Evolutionary conservation across 345 rosid genomes (phyloP).

Genomic region (Geranium rotundifolium): DNA sequence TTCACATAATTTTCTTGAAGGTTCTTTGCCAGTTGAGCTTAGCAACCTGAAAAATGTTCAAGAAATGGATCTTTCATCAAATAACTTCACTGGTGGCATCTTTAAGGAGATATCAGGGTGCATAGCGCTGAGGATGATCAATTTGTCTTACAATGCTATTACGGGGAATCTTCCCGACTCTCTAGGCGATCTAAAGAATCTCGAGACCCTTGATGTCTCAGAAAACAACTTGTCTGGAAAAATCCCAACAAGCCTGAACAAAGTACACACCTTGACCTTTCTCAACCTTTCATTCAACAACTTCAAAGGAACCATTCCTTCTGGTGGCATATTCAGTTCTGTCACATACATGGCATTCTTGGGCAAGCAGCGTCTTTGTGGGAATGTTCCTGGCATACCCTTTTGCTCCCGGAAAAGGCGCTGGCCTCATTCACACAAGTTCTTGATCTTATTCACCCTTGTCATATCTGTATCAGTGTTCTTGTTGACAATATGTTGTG

Average conservation of each 20-base stretch:
- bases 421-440: slow-evolving; percentile 18
- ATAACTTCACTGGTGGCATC: slow-evolving; percentile 31
- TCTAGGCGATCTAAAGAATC: slow-evolving; percentile 30
- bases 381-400: slow-evolving; percentile 13
- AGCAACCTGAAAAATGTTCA: slow-evolving; percentile 42
- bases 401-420: slow-evolving; percentile 19
- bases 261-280: slow-evolving; percentile 15
- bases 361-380: slow-evolving; percentile 36
- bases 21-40: slow-evolving; percentile 41
- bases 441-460: slow-evolving; percentile 17
- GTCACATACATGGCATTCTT: slow-evolving; percentile 24
- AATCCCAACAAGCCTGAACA: slow-evolving; percentile 32
- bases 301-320: slow-evolving; percentile 39
- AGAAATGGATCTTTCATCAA: slow-evolving; percentile 45
- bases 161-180: slow-evolving; percentile 37
- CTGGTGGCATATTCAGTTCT: slow-evolving; percentile 32
- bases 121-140: slow-evolving; percentile 24
- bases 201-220: slow-evolving; percentile 36
- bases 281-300: slow-evolving; percentile 36
- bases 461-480: slow-evolving; percentile 19
- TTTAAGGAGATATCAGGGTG: slow-evolving; percentile 35
- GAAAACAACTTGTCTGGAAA: slow-evolving; percentile 29
- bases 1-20: slow-evolving; percentile 36
- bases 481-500: slow-evolving; percentile 20
- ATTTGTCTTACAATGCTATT: slow-evolving; percentile 33